Conservation (phyloP, 148 eudicot species). For the Rheum nobile region DNA sequence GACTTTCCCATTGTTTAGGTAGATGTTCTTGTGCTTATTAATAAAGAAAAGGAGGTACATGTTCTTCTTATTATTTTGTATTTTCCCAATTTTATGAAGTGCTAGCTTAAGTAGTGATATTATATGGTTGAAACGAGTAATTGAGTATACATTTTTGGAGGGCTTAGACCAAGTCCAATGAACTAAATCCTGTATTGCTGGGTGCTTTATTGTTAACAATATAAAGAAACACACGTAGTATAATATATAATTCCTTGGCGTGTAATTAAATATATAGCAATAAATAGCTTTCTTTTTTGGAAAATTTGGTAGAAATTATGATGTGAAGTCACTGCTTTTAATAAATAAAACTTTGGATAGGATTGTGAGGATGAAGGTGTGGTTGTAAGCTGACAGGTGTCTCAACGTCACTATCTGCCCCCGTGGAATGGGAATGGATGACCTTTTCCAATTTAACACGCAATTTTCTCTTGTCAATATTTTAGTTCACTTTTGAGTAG, state of each 20-base stretch:
- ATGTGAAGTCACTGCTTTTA: neutral
- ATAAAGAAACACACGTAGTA: neutral
- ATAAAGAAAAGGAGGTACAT: neutral
- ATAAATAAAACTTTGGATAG: neutral
- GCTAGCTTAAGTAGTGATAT: neutral
- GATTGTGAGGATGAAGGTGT: neutral
- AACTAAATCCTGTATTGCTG: neutral
- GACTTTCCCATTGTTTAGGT: slow-evolving; percentile 3
- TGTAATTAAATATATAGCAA: neutral
- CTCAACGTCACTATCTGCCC: slow-evolving; percentile 3
- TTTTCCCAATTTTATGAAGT: neutral
- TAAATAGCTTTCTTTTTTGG: neutral
- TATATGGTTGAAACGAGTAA: neutral
- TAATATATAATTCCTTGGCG: neutral
- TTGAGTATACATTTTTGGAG: neutral
- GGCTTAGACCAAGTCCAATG: neutral
- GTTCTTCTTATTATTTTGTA: neutral
- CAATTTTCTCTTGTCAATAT: neutral
- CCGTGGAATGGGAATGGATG: slow-evolving; percentile 1
- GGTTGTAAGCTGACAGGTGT: neutral
- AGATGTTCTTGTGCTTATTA: neutral
- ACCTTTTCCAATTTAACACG: neutral
- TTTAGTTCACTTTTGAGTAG: neutral
- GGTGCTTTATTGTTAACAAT: neutral
- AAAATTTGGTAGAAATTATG: neutral